Evolutionary conservation across 345 rosid species (phyloP).

Genomic region (Brassica cretica): DNA sequence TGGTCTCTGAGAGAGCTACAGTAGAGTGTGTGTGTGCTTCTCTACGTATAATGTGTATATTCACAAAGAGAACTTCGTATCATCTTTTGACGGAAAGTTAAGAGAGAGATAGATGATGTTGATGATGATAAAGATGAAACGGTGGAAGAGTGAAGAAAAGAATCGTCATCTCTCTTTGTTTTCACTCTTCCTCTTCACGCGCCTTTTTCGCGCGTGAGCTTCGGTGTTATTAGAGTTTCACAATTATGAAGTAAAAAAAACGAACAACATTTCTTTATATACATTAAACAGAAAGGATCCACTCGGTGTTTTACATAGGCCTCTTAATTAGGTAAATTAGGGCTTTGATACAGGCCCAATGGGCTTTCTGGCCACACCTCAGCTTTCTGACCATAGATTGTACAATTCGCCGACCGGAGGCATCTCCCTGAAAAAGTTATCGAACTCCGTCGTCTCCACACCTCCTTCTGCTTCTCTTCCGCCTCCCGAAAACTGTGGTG

Average conservation of each 20-base stretch:
- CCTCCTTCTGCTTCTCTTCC: slow-evolving; percentile 20
- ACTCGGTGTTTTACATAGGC: slow-evolving; percentile 16
- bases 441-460: slow-evolving; percentile 43
- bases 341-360: slow-evolving; percentile 20
- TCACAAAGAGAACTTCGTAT: slow-evolving; percentile 7
- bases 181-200: slow-evolving; percentile 26
- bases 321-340: slow-evolving; percentile 9
- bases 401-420: slow-evolving; percentile 42
- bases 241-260: neutral
- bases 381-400: slow-evolving; percentile 32
- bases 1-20: slow-evolving; percentile 2
- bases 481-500: neutral
- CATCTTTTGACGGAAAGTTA: neutral
- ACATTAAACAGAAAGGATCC: neutral
- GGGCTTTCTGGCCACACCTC: slow-evolving; percentile 16
- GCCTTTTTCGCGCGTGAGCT: slow-evolving; percentile 2
- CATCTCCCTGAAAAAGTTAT: slow-evolving; percentile 47
- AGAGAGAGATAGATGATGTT: neutral
- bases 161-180: slow-evolving; percentile 25
- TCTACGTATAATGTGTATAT: neutral
- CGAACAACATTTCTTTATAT: neutral
- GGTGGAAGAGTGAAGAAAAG: slow-evolving; percentile 6
- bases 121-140: slow-evolving; percentile 8
- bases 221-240: neutral
- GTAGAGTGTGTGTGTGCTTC: neutral